phyloP scores from a whole-genome alignment of 805 yeast genomes.

The Candida germanica region DNA sequence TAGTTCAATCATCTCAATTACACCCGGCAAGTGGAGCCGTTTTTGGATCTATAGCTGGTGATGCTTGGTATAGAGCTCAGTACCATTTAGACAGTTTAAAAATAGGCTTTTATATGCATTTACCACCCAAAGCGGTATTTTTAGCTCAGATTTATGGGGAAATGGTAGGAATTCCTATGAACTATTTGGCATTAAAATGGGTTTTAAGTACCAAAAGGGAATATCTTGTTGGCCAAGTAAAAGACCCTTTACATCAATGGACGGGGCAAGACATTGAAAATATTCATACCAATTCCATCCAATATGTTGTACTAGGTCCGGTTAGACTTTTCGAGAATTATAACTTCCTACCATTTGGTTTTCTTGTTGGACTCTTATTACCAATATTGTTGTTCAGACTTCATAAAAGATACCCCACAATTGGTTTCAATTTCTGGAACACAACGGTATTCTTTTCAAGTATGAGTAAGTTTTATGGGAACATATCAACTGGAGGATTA shows the following conservation, averaged over 20 bases:
- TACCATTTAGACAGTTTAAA: slow-evolving; percentile 28
- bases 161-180: slow-evolving; percentile 50
- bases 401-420: slow-evolving; percentile 24
- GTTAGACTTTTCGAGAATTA: slow-evolving; percentile 41
- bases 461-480: slow-evolving; percentile 48
- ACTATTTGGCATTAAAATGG: slow-evolving; percentile 49
- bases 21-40: slow-evolving; percentile 51
- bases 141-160: slow-evolving; percentile 53
- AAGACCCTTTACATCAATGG: slow-evolving; percentile 51
- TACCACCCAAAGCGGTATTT: slow-evolving; percentile 51
- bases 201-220: slow-evolving; percentile 38
- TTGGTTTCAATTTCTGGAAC: slow-evolving; percentile 39
- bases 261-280: slow-evolving; percentile 44
- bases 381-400: slow-evolving; percentile 33
- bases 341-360: slow-evolving; percentile 44
- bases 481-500: slow-evolving; percentile 47
- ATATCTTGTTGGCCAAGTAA: slow-evolving; percentile 30
- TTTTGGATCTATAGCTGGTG: slow-evolving; percentile 52
- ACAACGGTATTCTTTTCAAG: slow-evolving; percentile 49
- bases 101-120: slow-evolving; percentile 51
- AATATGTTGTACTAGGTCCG: slow-evolving; percentile 51
- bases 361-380: slow-evolving; percentile 35
- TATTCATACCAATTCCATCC: slow-evolving; percentile 48
- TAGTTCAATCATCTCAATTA: slow-evolving; percentile 33
- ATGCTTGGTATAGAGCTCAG: slow-evolving; percentile 53